A percentile compares a stretch with the other conserved stretches of the same genome.
Conservation (phyloP, 306 rosid species). For the Prunus davidiana region DNA sequence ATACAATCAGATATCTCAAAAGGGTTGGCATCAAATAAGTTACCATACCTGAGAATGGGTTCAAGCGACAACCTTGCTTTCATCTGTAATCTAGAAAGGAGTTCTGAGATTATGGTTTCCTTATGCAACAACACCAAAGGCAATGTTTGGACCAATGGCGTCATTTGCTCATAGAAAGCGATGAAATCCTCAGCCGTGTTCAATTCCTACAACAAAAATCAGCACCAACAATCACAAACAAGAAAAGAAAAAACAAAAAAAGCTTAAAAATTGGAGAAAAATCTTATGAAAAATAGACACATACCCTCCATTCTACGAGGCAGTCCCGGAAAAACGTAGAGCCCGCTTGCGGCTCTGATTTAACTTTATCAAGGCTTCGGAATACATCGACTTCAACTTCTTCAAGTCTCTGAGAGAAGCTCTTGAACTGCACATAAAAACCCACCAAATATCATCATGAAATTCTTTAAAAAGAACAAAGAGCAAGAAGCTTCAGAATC, state of each 20-base stretch:
- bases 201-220: constrained; percentile 55
- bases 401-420: constrained; percentile 56
- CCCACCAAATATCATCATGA: neutral
- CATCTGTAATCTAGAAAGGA: constrained; percentile 63
- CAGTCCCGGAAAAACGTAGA: constrained; percentile 83
- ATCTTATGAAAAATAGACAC: neutral
- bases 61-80: constrained; percentile 85
- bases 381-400: constrained; percentile 73
- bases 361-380: constrained; percentile 60
- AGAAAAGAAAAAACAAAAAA: no score
- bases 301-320: constrained; percentile 87
- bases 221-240: neutral
- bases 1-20: constrained; percentile 18
- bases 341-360: constrained; percentile 74
- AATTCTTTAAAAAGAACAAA: neutral
- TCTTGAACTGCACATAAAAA: constrained; percentile 55
- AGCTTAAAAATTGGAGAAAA: neutral
- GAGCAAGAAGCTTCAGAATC: no score
- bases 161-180: constrained; percentile 62
- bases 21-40: constrained; percentile 4
- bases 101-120: constrained; percentile 57
- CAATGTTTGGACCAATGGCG: constrained; percentile 68
- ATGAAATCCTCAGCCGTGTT: constrained; percentile 91
- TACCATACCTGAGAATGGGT: constrained; percentile 70
- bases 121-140: constrained; percentile 74